Conservation (phyloP, 2,329 filamentous ascomycete genomes). For the Talaromyces sp. region DNA sequence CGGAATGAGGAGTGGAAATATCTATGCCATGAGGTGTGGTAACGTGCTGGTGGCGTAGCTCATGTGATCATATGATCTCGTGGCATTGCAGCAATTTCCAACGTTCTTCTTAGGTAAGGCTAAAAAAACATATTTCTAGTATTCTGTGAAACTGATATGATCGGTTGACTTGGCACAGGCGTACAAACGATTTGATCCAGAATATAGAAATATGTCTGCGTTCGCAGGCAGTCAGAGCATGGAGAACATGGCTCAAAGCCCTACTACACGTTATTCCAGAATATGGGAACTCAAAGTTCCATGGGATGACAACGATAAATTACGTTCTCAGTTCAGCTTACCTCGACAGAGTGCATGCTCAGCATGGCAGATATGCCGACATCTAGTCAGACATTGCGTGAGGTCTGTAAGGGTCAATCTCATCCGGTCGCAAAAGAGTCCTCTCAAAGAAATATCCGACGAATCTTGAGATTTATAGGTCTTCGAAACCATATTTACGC, state of each 20-base stretch:
- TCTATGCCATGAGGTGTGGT: background rate
- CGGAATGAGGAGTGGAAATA: background rate
- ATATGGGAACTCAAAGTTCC: background rate
- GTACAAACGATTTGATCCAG: background rate
- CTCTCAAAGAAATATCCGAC: background rate
- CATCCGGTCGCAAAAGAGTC: background rate
- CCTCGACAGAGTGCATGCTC: background rate
- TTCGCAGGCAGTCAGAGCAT: background rate
- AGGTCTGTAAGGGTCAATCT: background rate
- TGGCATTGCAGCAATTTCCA: background rate
- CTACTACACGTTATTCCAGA: background rate
- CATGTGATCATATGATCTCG: constrained; percentile 8
- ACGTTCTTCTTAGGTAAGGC: background rate
- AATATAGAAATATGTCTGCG: background rate
- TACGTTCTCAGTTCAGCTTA: background rate
- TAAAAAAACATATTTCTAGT: background rate
- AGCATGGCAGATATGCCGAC: background rate
- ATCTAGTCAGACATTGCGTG: background rate
- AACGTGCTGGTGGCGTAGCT: background rate
- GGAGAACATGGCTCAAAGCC: background rate
- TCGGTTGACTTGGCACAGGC: background rate
- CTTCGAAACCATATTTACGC: constrained; percentile 53
- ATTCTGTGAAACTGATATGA: background rate
- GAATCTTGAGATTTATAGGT: background rate
- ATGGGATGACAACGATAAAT: background rate